These are phyloP conservation scores for Curvularia verruculosa DNA, from an alignment of 2,329 filamentous ascomycete species.

Conservation along the genomic window DNA sequence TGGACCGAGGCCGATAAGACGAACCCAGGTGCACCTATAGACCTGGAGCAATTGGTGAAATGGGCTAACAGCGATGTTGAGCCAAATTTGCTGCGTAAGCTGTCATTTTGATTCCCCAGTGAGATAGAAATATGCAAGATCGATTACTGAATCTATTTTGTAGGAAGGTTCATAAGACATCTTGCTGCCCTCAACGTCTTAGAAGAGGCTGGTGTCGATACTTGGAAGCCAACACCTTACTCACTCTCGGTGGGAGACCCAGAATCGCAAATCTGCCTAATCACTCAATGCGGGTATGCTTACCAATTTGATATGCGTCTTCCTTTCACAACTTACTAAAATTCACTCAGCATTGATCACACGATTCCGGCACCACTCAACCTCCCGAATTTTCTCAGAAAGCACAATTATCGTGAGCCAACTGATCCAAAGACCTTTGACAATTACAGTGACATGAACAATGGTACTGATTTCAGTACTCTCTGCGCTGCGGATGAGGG, in stretches of 20 bases:
- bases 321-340: background rate
- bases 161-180: slow-evolving; percentile 4
- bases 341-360: background rate
- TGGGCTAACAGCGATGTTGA: slow-evolving; percentile 7
- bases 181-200: slow-evolving; percentile 10
- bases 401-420: slow-evolving; percentile 10
- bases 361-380: slow-evolving; percentile 4
- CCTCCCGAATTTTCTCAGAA: slow-evolving; percentile 7
- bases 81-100: slow-evolving; percentile 5
- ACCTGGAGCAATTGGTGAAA: slow-evolving; percentile 3
- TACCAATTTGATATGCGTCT: background rate
- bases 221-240: slow-evolving; percentile 12
- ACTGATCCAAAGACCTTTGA: slow-evolving; percentile 2
- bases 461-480: slow-evolving; percentile 7
- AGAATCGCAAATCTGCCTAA: slow-evolving; percentile 6
- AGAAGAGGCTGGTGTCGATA: slow-evolving; percentile 4
- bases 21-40: slow-evolving; percentile 1
- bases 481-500: slow-evolving; percentile 6
- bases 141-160: background rate
- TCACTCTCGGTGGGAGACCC: slow-evolving; percentile 10
- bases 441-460: slow-evolving; percentile 13
- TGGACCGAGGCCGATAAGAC: slow-evolving; percentile 7
- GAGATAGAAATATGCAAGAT: too few species aligned
- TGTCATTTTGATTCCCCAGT: too few species aligned
- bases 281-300: slow-evolving; percentile 8